Evolutionary conservation across 352 stramenopile genomes (phyloP).

Genomic region (Albugo candida): DNA sequence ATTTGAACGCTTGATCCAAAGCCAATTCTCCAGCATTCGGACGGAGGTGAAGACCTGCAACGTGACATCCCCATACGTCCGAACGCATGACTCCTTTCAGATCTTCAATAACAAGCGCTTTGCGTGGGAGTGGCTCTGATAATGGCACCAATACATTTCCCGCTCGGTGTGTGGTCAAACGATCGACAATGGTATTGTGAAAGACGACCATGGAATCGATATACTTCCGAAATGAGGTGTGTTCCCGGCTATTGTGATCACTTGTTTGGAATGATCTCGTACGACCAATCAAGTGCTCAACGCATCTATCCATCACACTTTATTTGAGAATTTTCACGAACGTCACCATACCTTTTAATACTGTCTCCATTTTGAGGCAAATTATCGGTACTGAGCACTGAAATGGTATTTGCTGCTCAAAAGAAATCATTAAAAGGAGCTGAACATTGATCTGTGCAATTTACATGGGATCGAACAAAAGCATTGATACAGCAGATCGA

Average conservation of each 20-base stretch:
- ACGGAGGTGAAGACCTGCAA: constrained; percentile 28
- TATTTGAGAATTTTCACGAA: neutral
- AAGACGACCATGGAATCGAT: constrained; percentile 36
- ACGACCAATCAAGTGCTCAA: no score
- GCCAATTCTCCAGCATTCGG: constrained; percentile 23
- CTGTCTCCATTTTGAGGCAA: constrained; percentile 37
- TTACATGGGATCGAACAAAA: constrained; percentile 20
- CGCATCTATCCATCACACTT: no score
- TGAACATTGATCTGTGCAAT: neutral
- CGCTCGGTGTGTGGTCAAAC: constrained; percentile 32
- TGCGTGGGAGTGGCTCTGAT: constrained; percentile 36
- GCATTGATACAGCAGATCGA: constrained; percentile 24
- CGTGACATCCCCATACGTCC: constrained; percentile 2
- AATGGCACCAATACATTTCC: constrained; percentile 27
- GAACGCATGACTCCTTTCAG: constrained; percentile 8
- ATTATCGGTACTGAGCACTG: constrained; percentile 69
- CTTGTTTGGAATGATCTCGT: no score
- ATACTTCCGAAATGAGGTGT: constrained; percentile 16
- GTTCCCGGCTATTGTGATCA: neutral
- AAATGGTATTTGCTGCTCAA: constrained; percentile 23
- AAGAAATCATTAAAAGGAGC: neutral
- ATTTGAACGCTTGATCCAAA: constrained; percentile 78
- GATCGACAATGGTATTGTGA: constrained; percentile 75
- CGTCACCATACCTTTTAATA: constrained; percentile 20
- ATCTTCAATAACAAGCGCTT: constrained; percentile 50